Percentiles rank a stretch among this genome's conserved stretches.
Evolutionary conservation across 129 eudicot genomes (phyloP).

Genomic region (Flaveria bidentis): DNA sequence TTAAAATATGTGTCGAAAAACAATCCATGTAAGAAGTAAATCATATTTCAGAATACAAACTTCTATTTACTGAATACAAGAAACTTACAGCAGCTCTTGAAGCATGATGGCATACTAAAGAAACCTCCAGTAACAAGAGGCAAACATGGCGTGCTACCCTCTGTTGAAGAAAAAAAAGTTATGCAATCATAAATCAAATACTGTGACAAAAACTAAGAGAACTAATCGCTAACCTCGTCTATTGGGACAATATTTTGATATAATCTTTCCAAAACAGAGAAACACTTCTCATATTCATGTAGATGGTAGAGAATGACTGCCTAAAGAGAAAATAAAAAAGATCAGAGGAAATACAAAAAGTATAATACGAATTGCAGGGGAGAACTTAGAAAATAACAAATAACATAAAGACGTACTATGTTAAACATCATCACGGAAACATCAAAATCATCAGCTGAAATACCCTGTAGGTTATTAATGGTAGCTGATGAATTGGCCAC

Average conservation of each 20-base stretch:
- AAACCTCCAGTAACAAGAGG: slow-evolving; percentile 82
- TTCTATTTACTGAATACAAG: slow-evolving; percentile 23
- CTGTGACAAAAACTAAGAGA: not conserved
- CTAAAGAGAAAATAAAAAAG: slow-evolving; percentile 43
- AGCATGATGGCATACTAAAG: slow-evolving; percentile 63
- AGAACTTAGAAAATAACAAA: slow-evolving; percentile 13
- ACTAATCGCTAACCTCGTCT: slow-evolving; percentile 58
- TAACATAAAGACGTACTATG: slow-evolving; percentile 53
- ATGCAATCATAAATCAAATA: slow-evolving; percentile 11
- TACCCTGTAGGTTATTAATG: slow-evolving; percentile 39
- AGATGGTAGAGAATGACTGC: slow-evolving; percentile 75
- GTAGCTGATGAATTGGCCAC: slow-evolving; percentile 35
- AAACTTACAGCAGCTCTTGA: slow-evolving; percentile 78
- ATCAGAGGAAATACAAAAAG: not conserved
- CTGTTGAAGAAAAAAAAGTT: slow-evolving; percentile 39
- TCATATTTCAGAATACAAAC: not conserved
- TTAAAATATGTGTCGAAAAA: not conserved
- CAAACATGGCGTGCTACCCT: slow-evolving; percentile 80
- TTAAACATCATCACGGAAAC: slow-evolving; percentile 64
- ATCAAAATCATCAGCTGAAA: slow-evolving; percentile 63
- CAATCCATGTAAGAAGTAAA: slow-evolving; percentile 14
- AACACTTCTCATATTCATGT: slow-evolving; percentile 70
- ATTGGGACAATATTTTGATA: slow-evolving; percentile 87
- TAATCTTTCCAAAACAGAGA: slow-evolving; percentile 63
- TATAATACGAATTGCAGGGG: not conserved